Evolutionary conservation across 2,329 filamentous ascomycete genomes (phyloP), one percentile per base, ranked within the genome.

Genomic region (Phialophora macrospora): DNA sequence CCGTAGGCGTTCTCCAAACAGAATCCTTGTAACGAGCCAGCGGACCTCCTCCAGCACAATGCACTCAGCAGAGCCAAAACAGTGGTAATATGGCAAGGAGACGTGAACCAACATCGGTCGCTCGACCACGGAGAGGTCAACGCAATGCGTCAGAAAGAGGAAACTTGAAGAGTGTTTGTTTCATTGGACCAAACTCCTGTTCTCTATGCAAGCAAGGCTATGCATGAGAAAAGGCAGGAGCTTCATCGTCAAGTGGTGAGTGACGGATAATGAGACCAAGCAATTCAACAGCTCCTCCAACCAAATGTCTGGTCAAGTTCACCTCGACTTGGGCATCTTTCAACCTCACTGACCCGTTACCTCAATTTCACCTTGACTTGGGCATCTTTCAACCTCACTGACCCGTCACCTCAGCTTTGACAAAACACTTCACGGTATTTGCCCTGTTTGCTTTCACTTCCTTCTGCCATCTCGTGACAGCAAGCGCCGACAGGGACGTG

Each of bases 381-480:
- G 20, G 48, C 20, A 11, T 7, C 20, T 8, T 41, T 41, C 17
- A 20, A 28, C 48, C 12, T 51, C 48, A 51, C 26, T n/a, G 0
- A 24, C 3, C 48, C 48, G 6, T 51, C 48, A 51, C 48, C 20
- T 51, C 48, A 51, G 48, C 26, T n/a, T 22, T 51, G 48, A 51
- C 20, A n/a, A 12, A 26, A 28, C 26, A 22, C 22, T 51, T 26
- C 22, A 26, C 20, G 11, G 14, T 26, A 2, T 3, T 28, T 51
- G 22, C 22, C 24, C 22, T 51, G 48, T 28, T 51, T 17, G 12
- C 48, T 9, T 26, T 51, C 48, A 26, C 48, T 24, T 51, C 38
- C 38, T 24, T 2, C 24, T 51, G 9, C 24, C 20, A 20, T 26
- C 20, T 5, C 22, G 17, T 22, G 9, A 12, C 22, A 26, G 20